Evolutionary conservation across 1,284 basidiomycete species (phyloP).

Genomic region (Coniferiporia sulphurascens): DNA sequence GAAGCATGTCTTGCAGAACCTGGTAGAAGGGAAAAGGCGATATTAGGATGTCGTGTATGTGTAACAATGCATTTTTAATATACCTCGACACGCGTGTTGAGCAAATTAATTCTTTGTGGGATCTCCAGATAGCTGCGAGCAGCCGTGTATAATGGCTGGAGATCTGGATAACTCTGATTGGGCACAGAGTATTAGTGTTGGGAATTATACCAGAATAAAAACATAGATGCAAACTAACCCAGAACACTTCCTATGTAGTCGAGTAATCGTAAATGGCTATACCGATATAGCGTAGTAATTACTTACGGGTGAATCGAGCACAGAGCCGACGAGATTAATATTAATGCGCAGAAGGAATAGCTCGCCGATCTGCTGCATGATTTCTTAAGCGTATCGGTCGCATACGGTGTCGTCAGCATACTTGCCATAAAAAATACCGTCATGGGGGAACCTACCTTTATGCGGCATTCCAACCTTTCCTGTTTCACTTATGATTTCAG

Average conservation of each 20-base stretch:
- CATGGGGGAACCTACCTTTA: conserved; percentile 43
- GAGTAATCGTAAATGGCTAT: conserved; percentile 5
- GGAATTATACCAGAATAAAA: neutral
- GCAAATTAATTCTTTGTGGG: conserved; percentile 86
- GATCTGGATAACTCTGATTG: conserved; percentile 77
- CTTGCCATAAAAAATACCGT: neutral
- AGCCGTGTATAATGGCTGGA: conserved; percentile 93
- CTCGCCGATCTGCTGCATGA: conserved; percentile 97
- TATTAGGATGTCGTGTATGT: too few species aligned
- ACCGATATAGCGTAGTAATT: conserved; percentile 6
- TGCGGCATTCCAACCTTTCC: conserved; percentile 90
- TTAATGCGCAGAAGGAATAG: conserved; percentile 92
- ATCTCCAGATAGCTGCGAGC: conserved; percentile 93
- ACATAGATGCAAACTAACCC: conserved; percentile 43
- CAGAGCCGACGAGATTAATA: conserved; percentile 93
- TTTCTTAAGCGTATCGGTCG: conserved; percentile 52
- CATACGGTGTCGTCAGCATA: neutral
- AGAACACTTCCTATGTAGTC: conserved; percentile 78
- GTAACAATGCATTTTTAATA: too few species aligned
- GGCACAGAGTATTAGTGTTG: neutral
- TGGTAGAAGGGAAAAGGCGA: conserved; percentile 26
- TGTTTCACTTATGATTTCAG: conserved; percentile 88
- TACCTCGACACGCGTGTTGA: conserved; percentile 93
- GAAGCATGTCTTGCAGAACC: conserved; percentile 96
- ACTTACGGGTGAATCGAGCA: conserved; percentile 88